Base-by-base conservation (phyloP, 108 stramenopile species). In the Nitzschia sp. region DNA sequence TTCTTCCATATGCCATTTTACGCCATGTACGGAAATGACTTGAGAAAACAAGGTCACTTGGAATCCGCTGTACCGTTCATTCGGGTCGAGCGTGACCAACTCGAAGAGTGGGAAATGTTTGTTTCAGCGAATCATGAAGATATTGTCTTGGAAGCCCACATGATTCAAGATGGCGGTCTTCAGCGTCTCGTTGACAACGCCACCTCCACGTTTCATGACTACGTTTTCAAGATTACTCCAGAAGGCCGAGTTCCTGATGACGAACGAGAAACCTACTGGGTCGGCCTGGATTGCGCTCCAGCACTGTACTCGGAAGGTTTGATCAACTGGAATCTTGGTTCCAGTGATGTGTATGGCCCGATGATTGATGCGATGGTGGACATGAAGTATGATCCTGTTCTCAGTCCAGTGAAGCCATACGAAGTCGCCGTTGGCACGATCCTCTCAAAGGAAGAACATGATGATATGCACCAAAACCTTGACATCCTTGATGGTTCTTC, bases 251-350 rank as follows among this genome's bases (percentile, higher is more conserved):
- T 50, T 51, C 14, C 20, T 2, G 63, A 63, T 24, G 26, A 26
- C 8, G 46, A 50, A 10, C 46, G 46, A 11, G 17, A n/a, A 3
- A 44, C 11, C 10, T 63, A 63, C 8, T 63, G 22, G 20, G 12
- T 44, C 2, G 12, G 20, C 17, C 1, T 46, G 44, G 21, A 22
- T 7, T 63, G 19, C 24, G 3, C 63, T 2, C 63, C 63, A 5
- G 21, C 63, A 10, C 43, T 10, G 3, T 19, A 20, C 10, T n/a
- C 15, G 10, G 50, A 50, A 6, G 48, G 44, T 20, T 17, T 44
- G 21, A 15, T 63, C 44, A 63, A 63, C 9, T 63, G 63, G 63
- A 63, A 63, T 22, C 44, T 63, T 7, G 15, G n/a, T 17, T 14
- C 17, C 48, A 44, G 51, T 3, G 44, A 46, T 10, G 63, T 50